Percentiles rank a stretch among this genome's conserved stretches.
phyloP scores from a whole-genome alignment of 75 land plant species.

The Picea glauca region DNA sequence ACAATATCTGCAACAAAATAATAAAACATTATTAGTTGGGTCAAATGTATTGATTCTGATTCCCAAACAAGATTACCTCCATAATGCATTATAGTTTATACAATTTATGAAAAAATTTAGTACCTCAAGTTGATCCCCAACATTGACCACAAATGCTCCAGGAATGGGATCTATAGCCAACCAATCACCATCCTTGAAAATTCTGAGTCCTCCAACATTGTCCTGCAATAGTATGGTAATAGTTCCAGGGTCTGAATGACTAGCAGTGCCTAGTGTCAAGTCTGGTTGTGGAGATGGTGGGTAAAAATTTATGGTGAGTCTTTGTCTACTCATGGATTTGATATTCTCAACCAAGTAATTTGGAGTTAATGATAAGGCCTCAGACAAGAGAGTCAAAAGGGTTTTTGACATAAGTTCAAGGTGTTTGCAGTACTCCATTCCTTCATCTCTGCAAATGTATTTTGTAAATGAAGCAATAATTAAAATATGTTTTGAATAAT shows the following conservation, averaged over 20 bases:
- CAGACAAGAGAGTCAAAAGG: not conserved
- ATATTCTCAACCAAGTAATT: not conserved
- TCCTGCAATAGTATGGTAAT: slow-evolving; percentile 37
- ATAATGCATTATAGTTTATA: not conserved
- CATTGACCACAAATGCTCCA: not conserved
- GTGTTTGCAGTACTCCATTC: not conserved
- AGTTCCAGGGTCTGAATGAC: slow-evolving; percentile 32
- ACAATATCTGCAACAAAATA: slow-evolving; percentile 6
- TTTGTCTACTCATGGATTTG: not conserved
- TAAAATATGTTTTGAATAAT: too few species aligned
- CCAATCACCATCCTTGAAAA: slow-evolving; percentile 36
- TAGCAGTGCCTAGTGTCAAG: slow-evolving; percentile 28
- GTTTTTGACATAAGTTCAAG: not conserved
- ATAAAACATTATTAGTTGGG: not conserved
- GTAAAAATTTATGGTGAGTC: slow-evolving; percentile 19
- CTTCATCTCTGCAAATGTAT: not conserved
- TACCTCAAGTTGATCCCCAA: slow-evolving; percentile 15
- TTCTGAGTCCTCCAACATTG: slow-evolving; percentile 40
- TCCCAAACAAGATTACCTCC: not conserved
- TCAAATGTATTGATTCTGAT: not conserved
- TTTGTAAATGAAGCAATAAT: too few species aligned
- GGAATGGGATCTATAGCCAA: slow-evolving; percentile 11
- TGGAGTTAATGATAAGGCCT: not conserved
- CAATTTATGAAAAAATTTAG: not conserved
- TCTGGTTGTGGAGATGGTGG: slow-evolving; percentile 52